phyloP scores from a whole-genome alignment of 306 rosid genomes.

The Gastrolobium villosum region DNA sequence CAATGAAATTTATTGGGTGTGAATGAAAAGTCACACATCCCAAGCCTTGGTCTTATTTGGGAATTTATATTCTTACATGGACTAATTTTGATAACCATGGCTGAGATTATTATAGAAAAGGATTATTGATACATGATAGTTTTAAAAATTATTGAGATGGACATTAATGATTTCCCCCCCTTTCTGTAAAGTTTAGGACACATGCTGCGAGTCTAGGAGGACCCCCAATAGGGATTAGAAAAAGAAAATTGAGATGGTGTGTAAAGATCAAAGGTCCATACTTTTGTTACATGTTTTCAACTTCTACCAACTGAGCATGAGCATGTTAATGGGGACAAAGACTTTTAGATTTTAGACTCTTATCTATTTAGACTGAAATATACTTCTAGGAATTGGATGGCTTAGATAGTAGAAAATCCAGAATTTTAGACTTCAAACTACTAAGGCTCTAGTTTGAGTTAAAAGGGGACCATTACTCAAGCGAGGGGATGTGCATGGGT shows the following conservation, averaged over 20 bases:
- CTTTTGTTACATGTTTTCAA: constrained; percentile 7
- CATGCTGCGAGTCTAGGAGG: too few relatives aligned
- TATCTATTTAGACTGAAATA: not conserved
- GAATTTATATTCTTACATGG: not conserved
- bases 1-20: too few relatives aligned
- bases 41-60: not conserved
- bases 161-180: too few relatives aligned
- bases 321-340: not conserved
- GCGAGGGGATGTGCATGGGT: too few relatives aligned
- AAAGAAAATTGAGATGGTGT: not conserved
- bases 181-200: not conserved
- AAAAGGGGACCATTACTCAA: not conserved
- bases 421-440: not conserved
- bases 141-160: not conserved
- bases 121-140: not conserved
- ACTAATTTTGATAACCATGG: not conserved
- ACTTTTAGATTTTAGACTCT: not conserved
- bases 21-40: not conserved
- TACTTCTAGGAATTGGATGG: not conserved
- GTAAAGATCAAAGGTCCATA: not conserved
- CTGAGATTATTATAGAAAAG: not conserved
- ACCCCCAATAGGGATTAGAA: too few relatives aligned
- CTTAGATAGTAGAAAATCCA: not conserved
- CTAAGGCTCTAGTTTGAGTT: not conserved
- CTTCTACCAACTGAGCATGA: not conserved